Conservation (phyloP, 495 filamentous ascomycete genomes). For the Sphaerosporella brunnea region DNA sequence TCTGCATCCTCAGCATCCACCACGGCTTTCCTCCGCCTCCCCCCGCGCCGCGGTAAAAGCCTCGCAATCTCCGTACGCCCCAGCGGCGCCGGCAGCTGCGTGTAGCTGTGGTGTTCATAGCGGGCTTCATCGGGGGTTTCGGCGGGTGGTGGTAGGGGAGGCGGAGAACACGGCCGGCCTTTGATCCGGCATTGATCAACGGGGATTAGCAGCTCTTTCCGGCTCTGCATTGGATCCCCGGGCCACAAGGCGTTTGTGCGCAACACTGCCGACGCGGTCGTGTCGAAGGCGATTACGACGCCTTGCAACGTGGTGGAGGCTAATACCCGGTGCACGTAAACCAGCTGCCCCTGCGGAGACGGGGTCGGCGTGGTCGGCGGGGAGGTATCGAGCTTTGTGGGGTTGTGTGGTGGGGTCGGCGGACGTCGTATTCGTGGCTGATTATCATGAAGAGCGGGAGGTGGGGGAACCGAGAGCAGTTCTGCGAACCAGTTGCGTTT, state of each 20-base stretch:
- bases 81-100: not conserved
- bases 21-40: not conserved
- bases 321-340: conserved; percentile 77
- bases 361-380: not conserved
- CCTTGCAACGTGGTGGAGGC: conserved; percentile 72
- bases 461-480: not conserved
- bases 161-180: conserved; percentile 50
- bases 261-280: conserved; percentile 55
- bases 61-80: not conserved
- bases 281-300: conserved; percentile 76
- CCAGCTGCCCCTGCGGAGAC: not conserved
- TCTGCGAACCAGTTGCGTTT: not conserved
- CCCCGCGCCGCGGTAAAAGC: not conserved
- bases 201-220: conserved; percentile 64
- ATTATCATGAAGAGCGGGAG: no score
- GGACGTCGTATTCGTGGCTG: not conserved
- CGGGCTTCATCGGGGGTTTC: not conserved
- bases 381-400: not conserved
- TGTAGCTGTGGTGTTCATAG: not conserved
- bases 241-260: conserved; percentile 91
- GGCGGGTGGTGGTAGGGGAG: not conserved
- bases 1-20: not conserved
- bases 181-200: conserved; percentile 80
- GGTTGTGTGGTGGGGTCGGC: not conserved
- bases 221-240: conserved; percentile 68